phyloP scores from a whole-genome alignment of 2,329 filamentous ascomycete species.

The Magnaporthiopsis poae region DNA sequence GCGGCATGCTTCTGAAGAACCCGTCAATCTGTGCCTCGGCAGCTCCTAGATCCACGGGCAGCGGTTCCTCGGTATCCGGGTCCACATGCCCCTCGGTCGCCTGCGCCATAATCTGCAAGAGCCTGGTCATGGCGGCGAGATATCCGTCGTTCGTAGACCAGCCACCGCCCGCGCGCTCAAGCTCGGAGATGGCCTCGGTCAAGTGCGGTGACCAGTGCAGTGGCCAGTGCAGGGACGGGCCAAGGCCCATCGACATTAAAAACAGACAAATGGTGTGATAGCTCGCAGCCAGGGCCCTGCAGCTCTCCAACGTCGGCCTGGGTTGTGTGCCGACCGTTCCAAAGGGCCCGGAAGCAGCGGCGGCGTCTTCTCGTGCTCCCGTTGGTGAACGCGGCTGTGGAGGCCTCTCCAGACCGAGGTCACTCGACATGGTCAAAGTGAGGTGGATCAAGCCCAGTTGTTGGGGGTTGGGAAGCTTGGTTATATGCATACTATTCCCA shows the following conservation, averaged over 20 bases:
- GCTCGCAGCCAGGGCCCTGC: constrained; percentile 32
- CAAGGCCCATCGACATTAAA: constrained; percentile 3
- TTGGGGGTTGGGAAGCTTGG: background rate
- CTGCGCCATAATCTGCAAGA: constrained; percentile 11
- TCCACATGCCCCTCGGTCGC: constrained; percentile 1
- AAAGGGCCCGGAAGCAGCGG: background rate
- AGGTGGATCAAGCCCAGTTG: background rate
- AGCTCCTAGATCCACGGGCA: background rate
- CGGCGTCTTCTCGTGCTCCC: no score
- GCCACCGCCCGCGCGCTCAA: constrained; percentile 9
- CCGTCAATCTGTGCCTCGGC: constrained; percentile 1
- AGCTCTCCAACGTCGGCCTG: constrained; percentile 25
- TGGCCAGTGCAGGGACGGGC: constrained; percentile 24
- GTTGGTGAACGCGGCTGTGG: background rate
- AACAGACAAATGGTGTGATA: constrained; percentile 30
- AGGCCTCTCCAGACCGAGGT: background rate
- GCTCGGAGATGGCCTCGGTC: constrained; percentile 13
- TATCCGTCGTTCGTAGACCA: constrained; percentile 9
- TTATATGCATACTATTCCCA: background rate
- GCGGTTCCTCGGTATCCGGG: background rate
- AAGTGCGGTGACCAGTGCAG: constrained; percentile 30
- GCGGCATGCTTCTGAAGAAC: background rate
- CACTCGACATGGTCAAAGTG: background rate
- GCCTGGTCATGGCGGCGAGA: constrained; percentile 13
- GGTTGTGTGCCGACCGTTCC: constrained; percentile 6